These are phyloP conservation scores for Kodamaea kaohsiungensis DNA, from an alignment of 805 yeast species.

Conservation along the genomic window DNA sequence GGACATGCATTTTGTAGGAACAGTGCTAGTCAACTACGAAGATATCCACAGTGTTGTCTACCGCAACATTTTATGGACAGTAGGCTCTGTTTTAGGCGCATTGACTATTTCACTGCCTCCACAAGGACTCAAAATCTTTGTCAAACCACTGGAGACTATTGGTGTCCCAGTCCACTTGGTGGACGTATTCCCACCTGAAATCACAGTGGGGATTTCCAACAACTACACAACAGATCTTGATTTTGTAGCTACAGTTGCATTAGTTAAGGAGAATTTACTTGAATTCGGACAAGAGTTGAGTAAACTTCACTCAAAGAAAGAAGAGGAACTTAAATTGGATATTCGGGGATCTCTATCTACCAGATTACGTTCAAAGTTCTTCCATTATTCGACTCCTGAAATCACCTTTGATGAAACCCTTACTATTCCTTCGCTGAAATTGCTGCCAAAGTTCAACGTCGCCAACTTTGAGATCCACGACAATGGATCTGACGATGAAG, in stretches of 20 bases:
- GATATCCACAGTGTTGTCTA: conserved; percentile 23
- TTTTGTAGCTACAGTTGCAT: conserved; percentile 20
- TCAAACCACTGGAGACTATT: conserved; percentile 14
- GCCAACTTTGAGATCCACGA: conserved; percentile 13
- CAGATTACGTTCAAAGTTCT: conserved; percentile 17
- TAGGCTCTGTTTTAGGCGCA: conserved; percentile 24
- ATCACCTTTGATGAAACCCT: conserved; percentile 16
- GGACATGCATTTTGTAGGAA: conserved; percentile 27
- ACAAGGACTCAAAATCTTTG: conserved; percentile 21
- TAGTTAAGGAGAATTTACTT: conserved; percentile 20
- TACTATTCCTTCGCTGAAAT: conserved; percentile 11
- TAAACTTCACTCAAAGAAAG: conserved; percentile 1
- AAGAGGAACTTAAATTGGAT: conserved; percentile 17
- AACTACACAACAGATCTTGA: conserved; percentile 23
- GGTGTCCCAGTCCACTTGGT: conserved; percentile 21
- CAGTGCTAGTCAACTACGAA: conserved; percentile 29
- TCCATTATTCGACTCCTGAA: conserved; percentile 16
- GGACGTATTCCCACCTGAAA: conserved; percentile 27
- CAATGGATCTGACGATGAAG: conserved; percentile 10
- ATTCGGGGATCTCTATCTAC: conserved; percentile 21
- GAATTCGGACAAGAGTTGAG: conserved; percentile 16
- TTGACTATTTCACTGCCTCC: conserved; percentile 21
- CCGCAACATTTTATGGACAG: conserved; percentile 20
- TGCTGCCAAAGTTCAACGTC: conserved; percentile 18
- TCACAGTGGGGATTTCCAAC: conserved; percentile 22